Base-by-base conservation (phyloP, 176 grass and related monocot genomes). In the Avena insularis region DNA sequence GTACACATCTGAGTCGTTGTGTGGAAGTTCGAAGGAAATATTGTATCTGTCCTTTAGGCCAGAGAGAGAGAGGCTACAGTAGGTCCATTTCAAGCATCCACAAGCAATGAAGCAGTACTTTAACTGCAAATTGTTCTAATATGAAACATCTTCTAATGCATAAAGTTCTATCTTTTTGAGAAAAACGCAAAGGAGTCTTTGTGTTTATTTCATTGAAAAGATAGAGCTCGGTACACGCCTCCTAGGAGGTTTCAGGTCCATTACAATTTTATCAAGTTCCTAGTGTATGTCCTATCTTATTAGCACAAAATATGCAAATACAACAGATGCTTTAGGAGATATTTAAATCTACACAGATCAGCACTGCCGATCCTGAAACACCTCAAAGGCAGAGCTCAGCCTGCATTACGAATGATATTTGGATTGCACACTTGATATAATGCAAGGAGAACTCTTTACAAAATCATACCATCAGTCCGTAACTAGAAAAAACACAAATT, bases 61-160 rank as follows among this genome's bases (percentile, higher is more conserved):
- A 43, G 40, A 74, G 45, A 47, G 45, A 47, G n/a, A 74, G n/a
- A 50, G n/a, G 46, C n/a, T 50, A 50, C n/a, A 50, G 12, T 46
- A 50, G n/a, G n/a, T 75, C 21, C 23, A 75, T 50, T 75, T 75
- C 21, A 75, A 49, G 46, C 12, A 50, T 75, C 21, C 5, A 14
- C 25, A 75, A 51, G 46, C 46, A 75, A 51, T 51, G 12, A 75
- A 75, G 12, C 46, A 75, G 16, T 12, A 75, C 49, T 50, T 75
- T 23, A 75, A 48, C 43, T 75, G 46, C 13, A 25, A 75, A 50
- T 14, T 75, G 71, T 50, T 75, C 27, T 75, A 75, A 75, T 25
- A 15, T 27, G 71, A 51, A 75, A 47, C 46, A 75, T 51, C 71
- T 75, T 75, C 71, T 75, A 14, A 75, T 50, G 46, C 46, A 29